A percentile compares a stretch with the other conserved stretches of the same genome.
phyloP scores from a whole-genome alignment of 148 eudicot genomes.

The Amaranthus cruentus region DNA sequence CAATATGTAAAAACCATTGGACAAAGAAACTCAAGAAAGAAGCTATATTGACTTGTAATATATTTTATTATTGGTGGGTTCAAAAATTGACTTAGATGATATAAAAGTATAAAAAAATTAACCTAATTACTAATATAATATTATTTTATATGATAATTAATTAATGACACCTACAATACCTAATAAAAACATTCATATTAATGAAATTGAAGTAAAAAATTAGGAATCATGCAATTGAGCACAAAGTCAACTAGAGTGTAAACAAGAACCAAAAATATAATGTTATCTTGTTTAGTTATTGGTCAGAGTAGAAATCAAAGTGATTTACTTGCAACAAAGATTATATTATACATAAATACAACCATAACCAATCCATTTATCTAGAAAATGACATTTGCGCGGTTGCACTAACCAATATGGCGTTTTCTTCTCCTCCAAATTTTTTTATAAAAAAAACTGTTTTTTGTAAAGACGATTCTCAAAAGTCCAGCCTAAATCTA shows the following conservation, averaged over 20 bases:
- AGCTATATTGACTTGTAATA: background rate
- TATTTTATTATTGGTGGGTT: no score
- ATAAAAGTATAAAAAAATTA: background rate
- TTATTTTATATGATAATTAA: constrained; percentile 1
- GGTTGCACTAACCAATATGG: constrained; percentile 4
- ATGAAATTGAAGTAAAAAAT: background rate
- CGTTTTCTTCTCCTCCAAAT: background rate
- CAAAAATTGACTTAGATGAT: background rate
- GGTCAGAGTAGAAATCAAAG: constrained; percentile 10
- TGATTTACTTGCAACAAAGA: constrained; percentile 17
- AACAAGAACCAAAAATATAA: constrained; percentile 2
- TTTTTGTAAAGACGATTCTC: no score
- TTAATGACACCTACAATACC: background rate
- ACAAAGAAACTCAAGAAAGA: background rate
- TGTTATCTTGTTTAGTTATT: background rate
- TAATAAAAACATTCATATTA: background rate
- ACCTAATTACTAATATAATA: background rate
- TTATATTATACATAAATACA: constrained; percentile 5
- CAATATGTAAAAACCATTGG: background rate
- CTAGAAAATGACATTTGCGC: constrained; percentile 3
- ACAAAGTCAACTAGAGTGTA: constrained; percentile 16
- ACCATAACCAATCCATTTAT: constrained; percentile 25
- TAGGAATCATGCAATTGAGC: constrained; percentile 14
- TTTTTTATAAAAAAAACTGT: background rate
- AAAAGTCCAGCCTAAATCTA: no score